Percentiles rank a stretch among this genome's conserved stretches.
These are phyloP conservation scores for Penicillium tannophilum DNA, from an alignment of 495 filamentous ascomycete genomes.

Conservation along the genomic window DNA sequence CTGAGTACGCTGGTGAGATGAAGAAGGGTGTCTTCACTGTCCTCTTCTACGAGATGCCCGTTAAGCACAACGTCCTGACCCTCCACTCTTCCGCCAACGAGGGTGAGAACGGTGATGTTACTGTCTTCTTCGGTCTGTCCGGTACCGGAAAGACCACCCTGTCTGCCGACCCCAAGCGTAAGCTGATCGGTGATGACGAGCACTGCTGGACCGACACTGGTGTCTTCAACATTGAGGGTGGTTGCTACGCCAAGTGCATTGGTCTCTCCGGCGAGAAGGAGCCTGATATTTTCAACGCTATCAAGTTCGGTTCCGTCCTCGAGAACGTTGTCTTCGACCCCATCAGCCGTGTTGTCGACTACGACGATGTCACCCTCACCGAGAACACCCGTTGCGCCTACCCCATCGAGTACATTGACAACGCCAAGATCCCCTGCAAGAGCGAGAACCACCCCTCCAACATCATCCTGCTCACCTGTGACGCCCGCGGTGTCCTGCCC, in stretches of 20 bases:
- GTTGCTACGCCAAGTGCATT: slow-evolving; percentile 99
- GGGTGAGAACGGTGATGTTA: slow-evolving; percentile 85
- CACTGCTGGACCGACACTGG: slow-evolving; percentile 98
- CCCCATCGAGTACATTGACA: slow-evolving; percentile 97
- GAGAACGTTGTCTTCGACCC: slow-evolving; percentile 99
- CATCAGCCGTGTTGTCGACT: slow-evolving; percentile 85
- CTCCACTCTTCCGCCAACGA: slow-evolving; percentile 95
- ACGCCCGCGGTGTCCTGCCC: slow-evolving; percentile 94
- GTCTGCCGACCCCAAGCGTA: slow-evolving; percentile 94
- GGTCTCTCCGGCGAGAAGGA: slow-evolving; percentile 98
- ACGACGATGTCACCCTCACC: slow-evolving; percentile 91
- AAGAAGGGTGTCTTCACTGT: slow-evolving; percentile 99
- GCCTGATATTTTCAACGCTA: slow-evolving; percentile 96
- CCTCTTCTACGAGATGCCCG: slow-evolving; percentile 99
- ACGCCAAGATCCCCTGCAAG: slow-evolving; percentile 97
- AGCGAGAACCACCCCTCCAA: slow-evolving; percentile 87
- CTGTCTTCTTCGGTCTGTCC: slow-evolving; percentile 98
- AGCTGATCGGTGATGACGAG: slow-evolving; percentile 97
- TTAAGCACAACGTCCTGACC: slow-evolving; percentile 98
- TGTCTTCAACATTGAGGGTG: slow-evolving; percentile 99
- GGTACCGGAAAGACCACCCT: slow-evolving; percentile 98
- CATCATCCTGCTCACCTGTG: slow-evolving; percentile 97
- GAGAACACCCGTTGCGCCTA: slow-evolving; percentile 99
- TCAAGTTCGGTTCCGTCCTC: slow-evolving; percentile 94
- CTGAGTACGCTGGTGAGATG: slow-evolving; percentile 99